Evolutionary conservation across 2,329 filamentous ascomycete species (phyloP), one percentile per base, ranked within the genome.

Genomic region (Botrytis deweyae): DNA sequence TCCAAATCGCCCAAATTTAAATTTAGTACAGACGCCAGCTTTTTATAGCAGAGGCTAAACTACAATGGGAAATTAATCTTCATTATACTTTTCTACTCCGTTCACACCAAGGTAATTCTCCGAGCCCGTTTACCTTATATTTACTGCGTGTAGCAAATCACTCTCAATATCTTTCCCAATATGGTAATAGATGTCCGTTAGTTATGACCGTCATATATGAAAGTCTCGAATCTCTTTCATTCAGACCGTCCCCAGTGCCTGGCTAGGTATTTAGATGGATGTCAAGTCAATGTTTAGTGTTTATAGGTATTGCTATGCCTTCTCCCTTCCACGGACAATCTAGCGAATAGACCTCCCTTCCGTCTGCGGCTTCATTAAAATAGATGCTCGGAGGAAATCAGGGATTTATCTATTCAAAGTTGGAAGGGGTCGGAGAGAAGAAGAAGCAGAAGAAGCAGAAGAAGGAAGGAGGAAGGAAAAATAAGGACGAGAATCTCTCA

Each of bases 1-100:
- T 52, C 25, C 10, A 52, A 52, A 72, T 46, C 46, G 25, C 44
- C 70, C 29, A 63, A 68, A 72, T 42, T 59, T 68, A 40, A 42
- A 52, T 65, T 49, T n/a, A 40, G 16, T n/a, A 44, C n/a, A 29
- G 42, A 55, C 55, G n/a, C 63, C n/a, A 36, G 67, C 40, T 52
- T 52, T 33, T 38, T 52, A 25, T 33, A 62, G n/a, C 6, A n/a
- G 0, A 20, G 0, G 16, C 66, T 68, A 68, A 68, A 42, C 66
- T n/a, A 3, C 0, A 20, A 25, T 42, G 22, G 66, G 66, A 20
- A 68, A 58, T 18, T 58, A 58, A 68, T 58, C n/a, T 58, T 29
- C 10, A 40, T 29, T 40, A 38, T n/a, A 14, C 16, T 38, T 66
- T 25, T 49, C 25, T 12, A 14, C 38, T 40, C 16, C 49, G 12